A percentile compares a stretch with the other conserved stretches of the same genome.
phyloP scores from a whole-genome alignment of 73 alveolate genomes.

The Uronychia binucleata region DNA sequence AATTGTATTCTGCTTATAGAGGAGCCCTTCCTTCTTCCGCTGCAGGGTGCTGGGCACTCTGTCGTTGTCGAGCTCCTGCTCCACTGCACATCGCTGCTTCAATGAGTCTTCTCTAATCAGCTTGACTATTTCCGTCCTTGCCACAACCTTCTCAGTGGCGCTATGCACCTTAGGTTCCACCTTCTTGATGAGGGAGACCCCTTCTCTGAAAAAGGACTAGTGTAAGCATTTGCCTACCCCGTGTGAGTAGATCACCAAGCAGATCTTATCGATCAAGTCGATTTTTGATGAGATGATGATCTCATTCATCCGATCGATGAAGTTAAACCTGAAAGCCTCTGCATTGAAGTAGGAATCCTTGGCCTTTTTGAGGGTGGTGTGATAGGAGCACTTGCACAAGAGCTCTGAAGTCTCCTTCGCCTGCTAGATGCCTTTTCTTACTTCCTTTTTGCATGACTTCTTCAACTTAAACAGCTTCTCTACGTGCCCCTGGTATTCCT shows the following conservation, averaged over 20 bases:
- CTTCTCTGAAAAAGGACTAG: slow-evolving; percentile 18
- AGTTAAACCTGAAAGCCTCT: slow-evolving; percentile 7
- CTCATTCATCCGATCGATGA: slow-evolving; percentile 22
- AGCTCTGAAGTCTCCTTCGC: slow-evolving; percentile 1
- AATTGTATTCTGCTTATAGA: slow-evolving; percentile 16
- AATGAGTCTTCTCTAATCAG: not conserved
- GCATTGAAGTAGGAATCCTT: not conserved
- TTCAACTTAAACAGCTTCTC: not conserved
- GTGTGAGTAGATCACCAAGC: slow-evolving; percentile 13
- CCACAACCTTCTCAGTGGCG: slow-evolving; percentile 35
- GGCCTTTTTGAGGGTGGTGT: not conserved
- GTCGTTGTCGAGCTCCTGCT: not conserved
- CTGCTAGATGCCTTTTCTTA: no score
- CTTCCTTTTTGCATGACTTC: not conserved
- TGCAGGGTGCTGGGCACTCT: not conserved
- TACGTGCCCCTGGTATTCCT: slow-evolving; percentile 9
- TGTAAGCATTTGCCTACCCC: not conserved
- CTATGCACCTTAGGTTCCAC: slow-evolving; percentile 31
- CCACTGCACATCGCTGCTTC: not conserved
- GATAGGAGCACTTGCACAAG: not conserved
- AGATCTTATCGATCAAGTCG: slow-evolving; percentile 29
- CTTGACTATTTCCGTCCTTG: slow-evolving; percentile 12
- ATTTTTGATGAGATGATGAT: slow-evolving; percentile 20
- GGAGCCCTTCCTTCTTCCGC: slow-evolving; percentile 18
- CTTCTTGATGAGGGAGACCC: slow-evolving; percentile 6